Evolutionary conservation across 768 basidiomycete genomes (phyloP), one percentile per base, ranked within the genome.

Genomic region (Naganishia antarctica): DNA sequence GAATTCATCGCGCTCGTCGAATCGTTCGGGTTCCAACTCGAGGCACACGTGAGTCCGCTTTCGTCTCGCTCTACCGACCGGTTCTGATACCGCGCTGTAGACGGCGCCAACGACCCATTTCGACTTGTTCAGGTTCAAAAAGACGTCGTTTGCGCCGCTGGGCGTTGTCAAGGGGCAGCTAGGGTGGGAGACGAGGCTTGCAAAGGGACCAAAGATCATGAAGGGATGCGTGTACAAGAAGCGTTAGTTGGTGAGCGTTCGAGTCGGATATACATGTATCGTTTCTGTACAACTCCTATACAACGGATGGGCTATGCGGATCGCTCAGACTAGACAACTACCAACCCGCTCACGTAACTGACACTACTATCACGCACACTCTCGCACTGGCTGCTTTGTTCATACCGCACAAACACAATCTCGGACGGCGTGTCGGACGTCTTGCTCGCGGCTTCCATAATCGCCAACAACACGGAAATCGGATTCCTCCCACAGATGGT

Each of bases 401-500:
- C 91, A 76, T 99, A 99, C 69, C 87, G 81, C 25, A 96, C 90
- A 85, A 91, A 99, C 68, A 85, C 84, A 58, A 91, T 73, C 51
- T 71, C 75, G 25, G 77, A 80, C 0, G 23, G 74, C 68, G 45
- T 73, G 71, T 37, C 51, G 25, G 23, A 64, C 43, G 23, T 67
- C 57, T 51, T 51, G 25, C n/a, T n/a, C 9, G 61, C 49, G 3
- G 60, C 44, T 5, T 84, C 70, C 51, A 97, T 75, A 7, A 90
- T 87, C 0, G 89, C 89, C 16, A 98, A 80, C 1, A 99, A 80
- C 4, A 98, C 89, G 0, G 91, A 90, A 58, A 99, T 97, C 0
- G 96, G 91, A 71, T 97, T 92, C 41, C 96, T 82, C 3, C 96
- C 96, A 74, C 96, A 99, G 47, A 99, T 96, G 0, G 96, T 98